Evolutionary conservation across 164 flowering plant species (phyloP).

Genomic region (Chloranthus sessilifolius): DNA sequence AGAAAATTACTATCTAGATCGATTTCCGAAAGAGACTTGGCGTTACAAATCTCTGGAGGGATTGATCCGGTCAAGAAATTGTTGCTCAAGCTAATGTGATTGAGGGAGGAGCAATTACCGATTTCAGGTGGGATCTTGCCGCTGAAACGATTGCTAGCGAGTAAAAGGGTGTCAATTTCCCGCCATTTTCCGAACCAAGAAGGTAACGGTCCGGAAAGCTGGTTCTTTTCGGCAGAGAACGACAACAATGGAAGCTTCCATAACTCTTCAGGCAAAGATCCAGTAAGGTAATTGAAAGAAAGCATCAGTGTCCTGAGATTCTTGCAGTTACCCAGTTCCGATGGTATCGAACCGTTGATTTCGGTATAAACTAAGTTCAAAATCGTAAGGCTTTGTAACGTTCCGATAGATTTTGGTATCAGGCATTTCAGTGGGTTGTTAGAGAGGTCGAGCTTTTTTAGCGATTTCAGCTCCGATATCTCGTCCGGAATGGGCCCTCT

Average conservation of each 20-base stretch:
- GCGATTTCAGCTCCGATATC: conserved; percentile 28
- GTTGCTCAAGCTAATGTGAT: conserved; percentile 43
- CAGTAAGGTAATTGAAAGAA: conserved; percentile 63
- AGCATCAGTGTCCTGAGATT: conserved; percentile 50
- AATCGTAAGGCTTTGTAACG: conserved; percentile 40
- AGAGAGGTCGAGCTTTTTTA: conserved; percentile 58
- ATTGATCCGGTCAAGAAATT: conserved; percentile 51
- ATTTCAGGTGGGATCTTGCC: conserved; percentile 61
- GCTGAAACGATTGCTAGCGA: conserved; percentile 45
- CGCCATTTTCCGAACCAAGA: conserved; percentile 69
- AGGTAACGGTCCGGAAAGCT: conserved; percentile 62
- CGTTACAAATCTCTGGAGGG: conserved; percentile 58
- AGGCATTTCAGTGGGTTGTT: conserved; percentile 55
- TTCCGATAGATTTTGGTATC: conserved; percentile 52
- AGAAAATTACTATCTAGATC: conserved; percentile 54
- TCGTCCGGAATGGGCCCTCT: conserved; percentile 70
- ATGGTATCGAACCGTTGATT: conserved; percentile 59
- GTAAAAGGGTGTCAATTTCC: conserved; percentile 39
- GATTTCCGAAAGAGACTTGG: conserved; percentile 41
- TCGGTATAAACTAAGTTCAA: conserved; percentile 45
- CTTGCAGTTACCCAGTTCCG: conserved; percentile 56
- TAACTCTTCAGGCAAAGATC: conserved; percentile 52
- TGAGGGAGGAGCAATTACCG: conserved; percentile 57
- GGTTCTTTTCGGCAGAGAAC: conserved; percentile 61
- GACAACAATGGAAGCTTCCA: conserved; percentile 42